A percentile compares a stretch with the other conserved stretches of the same genome.
Evolutionary conservation across 2,329 filamentous ascomycete genomes (phyloP).

Genomic region (Penicillium sp.): DNA sequence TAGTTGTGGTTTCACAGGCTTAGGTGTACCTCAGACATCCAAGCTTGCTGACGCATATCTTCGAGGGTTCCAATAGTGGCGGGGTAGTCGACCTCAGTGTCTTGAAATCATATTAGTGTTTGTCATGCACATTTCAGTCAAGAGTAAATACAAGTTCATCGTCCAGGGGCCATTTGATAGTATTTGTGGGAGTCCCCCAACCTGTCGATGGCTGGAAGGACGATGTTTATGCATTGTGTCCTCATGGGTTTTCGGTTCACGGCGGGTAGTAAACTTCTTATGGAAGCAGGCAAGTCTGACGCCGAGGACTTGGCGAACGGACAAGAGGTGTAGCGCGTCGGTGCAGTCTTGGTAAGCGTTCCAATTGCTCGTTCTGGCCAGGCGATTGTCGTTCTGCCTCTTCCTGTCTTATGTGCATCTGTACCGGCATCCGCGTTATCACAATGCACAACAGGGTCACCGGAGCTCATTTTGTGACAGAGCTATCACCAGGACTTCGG

Average conservation of each 20-base stretch:
- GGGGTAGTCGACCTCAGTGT: background rate
- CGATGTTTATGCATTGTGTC: background rate
- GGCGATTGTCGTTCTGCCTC: too few relatives aligned
- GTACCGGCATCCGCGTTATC: background rate
- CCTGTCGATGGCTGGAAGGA: background rate
- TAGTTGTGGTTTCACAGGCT: background rate
- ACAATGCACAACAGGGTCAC: background rate
- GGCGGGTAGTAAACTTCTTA: too few relatives aligned
- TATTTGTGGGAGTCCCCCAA: background rate
- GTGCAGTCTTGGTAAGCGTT: background rate
- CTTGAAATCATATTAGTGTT: too few relatives aligned
- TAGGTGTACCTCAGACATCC: too few relatives aligned
- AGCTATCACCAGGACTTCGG: background rate
- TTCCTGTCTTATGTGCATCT: too few relatives aligned
- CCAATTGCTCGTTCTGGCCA: background rate
- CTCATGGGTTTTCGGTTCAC: background rate
- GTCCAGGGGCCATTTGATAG: too few relatives aligned
- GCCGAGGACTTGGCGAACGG: background rate
- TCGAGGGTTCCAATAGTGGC: background rate
- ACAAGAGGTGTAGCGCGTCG: background rate
- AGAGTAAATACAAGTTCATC: too few relatives aligned
- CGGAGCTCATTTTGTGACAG: background rate
- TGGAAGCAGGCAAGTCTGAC: background rate
- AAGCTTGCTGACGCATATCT: background rate
- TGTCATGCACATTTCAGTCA: too few relatives aligned